phyloP scores from a whole-genome alignment of 805 yeast species.

The Starmera quercuum region DNA sequence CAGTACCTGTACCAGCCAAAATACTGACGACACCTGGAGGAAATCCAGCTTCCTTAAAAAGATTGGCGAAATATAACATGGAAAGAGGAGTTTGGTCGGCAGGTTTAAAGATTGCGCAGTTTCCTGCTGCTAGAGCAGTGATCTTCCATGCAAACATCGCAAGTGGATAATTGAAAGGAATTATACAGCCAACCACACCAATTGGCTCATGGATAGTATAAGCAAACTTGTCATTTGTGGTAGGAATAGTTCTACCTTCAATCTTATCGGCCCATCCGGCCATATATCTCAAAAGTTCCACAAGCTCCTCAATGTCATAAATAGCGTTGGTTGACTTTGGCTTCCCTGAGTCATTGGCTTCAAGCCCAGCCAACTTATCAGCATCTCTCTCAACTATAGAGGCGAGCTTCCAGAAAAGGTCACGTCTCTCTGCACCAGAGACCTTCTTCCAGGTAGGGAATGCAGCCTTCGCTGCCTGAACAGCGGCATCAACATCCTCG shows the following conservation, averaged over 20 bases:
- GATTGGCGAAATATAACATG: slow-evolving; percentile 32
- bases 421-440: slow-evolving; percentile 40
- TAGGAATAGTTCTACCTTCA: slow-evolving; percentile 56
- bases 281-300: slow-evolving; percentile 50
- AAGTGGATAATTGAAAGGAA: slow-evolving; percentile 46
- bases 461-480: slow-evolving; percentile 42
- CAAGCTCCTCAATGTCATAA: slow-evolving; percentile 51
- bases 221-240: slow-evolving; percentile 45
- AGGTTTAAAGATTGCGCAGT: slow-evolving; percentile 38
- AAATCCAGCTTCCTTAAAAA: slow-evolving; percentile 36
- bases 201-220: slow-evolving; percentile 47
- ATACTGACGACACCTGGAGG: slow-evolving; percentile 46
- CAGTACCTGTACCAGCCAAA: slow-evolving; percentile 35
- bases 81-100: slow-evolving; percentile 45
- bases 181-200: slow-evolving; percentile 45
- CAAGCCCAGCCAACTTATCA: slow-evolving; percentile 46
- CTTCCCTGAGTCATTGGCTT: slow-evolving; percentile 55
- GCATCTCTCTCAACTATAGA: slow-evolving; percentile 39
- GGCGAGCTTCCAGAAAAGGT: slow-evolving; percentile 40
- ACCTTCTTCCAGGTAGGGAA: slow-evolving; percentile 41
- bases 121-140: slow-evolving; percentile 40
- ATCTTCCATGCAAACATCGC: slow-evolving; percentile 45
- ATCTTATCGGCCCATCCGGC: slow-evolving; percentile 75
- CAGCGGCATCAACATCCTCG: slow-evolving; percentile 49
- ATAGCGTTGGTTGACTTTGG: slow-evolving; percentile 44